phyloP scores from a whole-genome alignment of 225 moss, liverwort and hornwort genomes.

The Thuidium tamariscinum region DNA sequence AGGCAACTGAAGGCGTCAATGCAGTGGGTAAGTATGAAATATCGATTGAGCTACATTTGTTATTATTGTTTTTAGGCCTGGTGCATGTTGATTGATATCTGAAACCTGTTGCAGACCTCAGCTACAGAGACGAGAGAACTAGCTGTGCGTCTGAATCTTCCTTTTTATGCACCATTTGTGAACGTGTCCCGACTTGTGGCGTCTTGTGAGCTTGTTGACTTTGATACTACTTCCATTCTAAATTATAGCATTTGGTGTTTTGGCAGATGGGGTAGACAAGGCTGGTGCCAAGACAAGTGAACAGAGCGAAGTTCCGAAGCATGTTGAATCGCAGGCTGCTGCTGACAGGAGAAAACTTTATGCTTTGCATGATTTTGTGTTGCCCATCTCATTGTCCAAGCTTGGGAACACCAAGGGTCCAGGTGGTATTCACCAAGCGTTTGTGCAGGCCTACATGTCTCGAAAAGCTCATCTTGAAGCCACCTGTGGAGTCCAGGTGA shows the following conservation, averaged over 20 bases:
- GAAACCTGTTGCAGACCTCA: background rate
- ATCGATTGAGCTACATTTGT: background rate
- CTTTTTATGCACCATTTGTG: background rate
- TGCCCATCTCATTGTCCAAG: slow-evolving; percentile 58
- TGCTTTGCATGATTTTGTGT: slow-evolving; percentile 77
- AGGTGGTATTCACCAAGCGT: slow-evolving; percentile 69
- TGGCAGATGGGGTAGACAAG: slow-evolving; percentile 26
- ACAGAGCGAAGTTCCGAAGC: slow-evolving; percentile 20
- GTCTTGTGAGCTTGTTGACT: background rate
- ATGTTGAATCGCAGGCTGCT: slow-evolving; percentile 35
- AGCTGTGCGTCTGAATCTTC: background rate
- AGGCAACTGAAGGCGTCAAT: slow-evolving; percentile 19
- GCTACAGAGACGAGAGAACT: background rate
- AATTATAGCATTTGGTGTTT: background rate
- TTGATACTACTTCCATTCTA: background rate
- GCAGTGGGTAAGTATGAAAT: slow-evolving; percentile 8
- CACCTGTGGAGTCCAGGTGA: slow-evolving; percentile 65
- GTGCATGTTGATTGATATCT: background rate
- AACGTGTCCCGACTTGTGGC: background rate
- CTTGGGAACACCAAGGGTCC: slow-evolving; percentile 63
- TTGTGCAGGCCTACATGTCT: slow-evolving; percentile 85
- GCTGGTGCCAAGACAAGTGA: slow-evolving; percentile 13
- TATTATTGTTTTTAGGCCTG: background rate
- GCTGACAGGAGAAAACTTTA: slow-evolving; percentile 63
- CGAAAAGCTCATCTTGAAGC: slow-evolving; percentile 87